These are phyloP conservation scores for Dendrothele bispora DNA, from an alignment of 768 basidiomycete species.

Conservation along the genomic window DNA sequence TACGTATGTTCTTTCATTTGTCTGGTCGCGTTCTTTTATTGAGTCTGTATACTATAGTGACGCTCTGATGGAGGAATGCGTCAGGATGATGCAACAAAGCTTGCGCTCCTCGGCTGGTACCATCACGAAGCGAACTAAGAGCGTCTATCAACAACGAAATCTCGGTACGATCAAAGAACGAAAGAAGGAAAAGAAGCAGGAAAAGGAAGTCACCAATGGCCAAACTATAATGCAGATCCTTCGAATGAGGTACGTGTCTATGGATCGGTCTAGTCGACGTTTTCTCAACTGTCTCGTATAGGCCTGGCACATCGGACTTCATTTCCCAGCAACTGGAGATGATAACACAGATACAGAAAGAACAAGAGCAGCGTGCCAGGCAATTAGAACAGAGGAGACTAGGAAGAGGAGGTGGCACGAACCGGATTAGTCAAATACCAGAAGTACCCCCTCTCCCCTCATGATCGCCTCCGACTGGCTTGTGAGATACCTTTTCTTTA, in stretches of 20 bases:
- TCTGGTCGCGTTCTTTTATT: conserved; percentile 9
- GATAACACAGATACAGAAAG: conserved; percentile 77
- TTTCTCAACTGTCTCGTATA: conserved; percentile 25
- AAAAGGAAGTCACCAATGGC: conserved; percentile 74
- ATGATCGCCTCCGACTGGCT: not conserved
- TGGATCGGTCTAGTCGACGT: not conserved
- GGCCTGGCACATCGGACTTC: conserved; percentile 81
- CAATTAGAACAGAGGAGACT: conserved; percentile 59
- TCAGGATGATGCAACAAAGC: conserved; percentile 90
- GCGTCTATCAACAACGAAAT: conserved; percentile 89
- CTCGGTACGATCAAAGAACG: conserved; percentile 94
- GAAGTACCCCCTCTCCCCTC: conserved; percentile 38
- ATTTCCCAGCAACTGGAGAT: conserved; percentile 86
- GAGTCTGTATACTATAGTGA: conserved; percentile 44
- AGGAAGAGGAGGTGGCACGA: conserved; percentile 40
- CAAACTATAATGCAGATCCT: conserved; percentile 95
- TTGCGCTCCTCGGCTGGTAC: conserved; percentile 66
- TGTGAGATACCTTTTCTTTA: conserved; percentile 6
- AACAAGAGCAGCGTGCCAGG: conserved; percentile 73
- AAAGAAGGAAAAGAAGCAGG: conserved; percentile 88
- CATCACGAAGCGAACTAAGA: conserved; percentile 88
- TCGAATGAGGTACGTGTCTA: conserved; percentile 76
- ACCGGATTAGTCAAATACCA: conserved; percentile 26
- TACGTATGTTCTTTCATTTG: conserved; percentile 52
- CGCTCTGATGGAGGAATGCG: conserved; percentile 91